These are phyloP conservation scores for Coniferiporia weirii DNA, from an alignment of 1,284 basidiomycete genomes.

Conservation along the genomic window DNA sequence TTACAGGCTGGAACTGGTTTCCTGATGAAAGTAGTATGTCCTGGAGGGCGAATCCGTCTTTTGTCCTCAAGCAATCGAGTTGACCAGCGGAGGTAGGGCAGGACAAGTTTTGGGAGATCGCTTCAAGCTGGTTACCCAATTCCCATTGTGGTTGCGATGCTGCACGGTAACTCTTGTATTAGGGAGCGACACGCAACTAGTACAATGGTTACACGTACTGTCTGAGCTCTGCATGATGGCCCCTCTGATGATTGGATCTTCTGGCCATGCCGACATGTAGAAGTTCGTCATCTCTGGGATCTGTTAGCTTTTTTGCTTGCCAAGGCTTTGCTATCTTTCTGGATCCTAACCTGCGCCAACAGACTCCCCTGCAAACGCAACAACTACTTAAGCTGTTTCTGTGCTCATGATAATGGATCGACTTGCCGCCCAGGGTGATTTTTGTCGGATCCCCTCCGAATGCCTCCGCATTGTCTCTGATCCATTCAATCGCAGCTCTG, in stretches of 20 bases:
- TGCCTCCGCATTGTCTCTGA: conserved; percentile 32
- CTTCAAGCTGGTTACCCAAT: conserved; percentile 33
- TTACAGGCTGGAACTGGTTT: conserved; percentile 40
- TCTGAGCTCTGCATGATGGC: conserved; percentile 40
- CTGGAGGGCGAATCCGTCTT: conserved; percentile 30
- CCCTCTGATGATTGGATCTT: conserved; percentile 34
- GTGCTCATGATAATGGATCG: background rate
- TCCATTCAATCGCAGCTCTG: conserved; percentile 40
- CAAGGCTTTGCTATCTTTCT: background rate
- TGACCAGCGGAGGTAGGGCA: conserved; percentile 33
- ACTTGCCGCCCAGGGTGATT: conserved; percentile 34
- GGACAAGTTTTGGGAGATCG: conserved; percentile 32
- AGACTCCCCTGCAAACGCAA: conserved; percentile 29
- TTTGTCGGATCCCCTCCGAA: conserved; percentile 42
- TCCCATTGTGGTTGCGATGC: conserved; percentile 39
- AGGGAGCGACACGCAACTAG: background rate
- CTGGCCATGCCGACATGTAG: conserved; percentile 36
- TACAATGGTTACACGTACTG: conserved; percentile 27
- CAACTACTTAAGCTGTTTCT: background rate
- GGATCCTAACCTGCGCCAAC: conserved; percentile 34
- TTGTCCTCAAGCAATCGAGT: conserved; percentile 35
- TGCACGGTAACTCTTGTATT: conserved; percentile 11
- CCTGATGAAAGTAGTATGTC: conserved; percentile 31
- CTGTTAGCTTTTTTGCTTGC: background rate
- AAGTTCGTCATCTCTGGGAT: conserved; percentile 37